A percentile compares a stretch with the other conserved stretches of the same genome.
Conservation (phyloP, 2,329 filamentous ascomycete species). For the Spiromastix sp. region DNA sequence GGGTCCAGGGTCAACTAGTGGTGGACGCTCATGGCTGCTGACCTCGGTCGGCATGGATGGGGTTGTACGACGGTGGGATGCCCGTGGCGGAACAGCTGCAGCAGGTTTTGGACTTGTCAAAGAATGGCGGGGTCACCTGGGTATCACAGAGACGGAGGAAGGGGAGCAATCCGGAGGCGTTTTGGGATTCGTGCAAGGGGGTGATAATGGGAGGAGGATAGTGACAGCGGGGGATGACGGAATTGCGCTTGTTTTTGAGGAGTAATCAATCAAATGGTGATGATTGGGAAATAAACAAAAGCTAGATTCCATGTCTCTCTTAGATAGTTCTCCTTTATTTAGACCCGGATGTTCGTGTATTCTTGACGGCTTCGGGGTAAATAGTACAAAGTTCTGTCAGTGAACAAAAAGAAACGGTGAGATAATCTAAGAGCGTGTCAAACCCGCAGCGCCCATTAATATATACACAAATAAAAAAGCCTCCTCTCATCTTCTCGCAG, state of each 20-base stretch:
- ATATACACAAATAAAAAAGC: too few species aligned
- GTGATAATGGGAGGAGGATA: constrained; percentile 57
- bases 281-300: background rate
- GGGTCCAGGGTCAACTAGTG: constrained; percentile 17
- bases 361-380: too few species aligned
- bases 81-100: constrained; percentile 54
- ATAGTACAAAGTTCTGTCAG: constrained; percentile 4
- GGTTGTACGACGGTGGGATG: constrained; percentile 81
- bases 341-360: background rate
- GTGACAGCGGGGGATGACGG: constrained; percentile 85
- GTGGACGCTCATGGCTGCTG: constrained; percentile 52
- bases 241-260: constrained; percentile 37
- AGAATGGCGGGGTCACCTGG: constrained; percentile 78
- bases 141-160: constrained; percentile 38
- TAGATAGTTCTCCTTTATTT: background rate
- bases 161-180: constrained; percentile 76
- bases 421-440: too few species aligned
- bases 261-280: constrained; percentile 10
- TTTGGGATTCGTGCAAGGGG: constrained; percentile 76
- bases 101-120: constrained; percentile 61
- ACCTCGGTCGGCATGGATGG: constrained; percentile 90
- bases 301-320: too few species aligned
- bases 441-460: too few species aligned
- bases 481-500: too few species aligned
- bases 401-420: too few species aligned